Base-by-base conservation (phyloP, 176 grass and related monocot species). In the Carex scoparia region DNA sequence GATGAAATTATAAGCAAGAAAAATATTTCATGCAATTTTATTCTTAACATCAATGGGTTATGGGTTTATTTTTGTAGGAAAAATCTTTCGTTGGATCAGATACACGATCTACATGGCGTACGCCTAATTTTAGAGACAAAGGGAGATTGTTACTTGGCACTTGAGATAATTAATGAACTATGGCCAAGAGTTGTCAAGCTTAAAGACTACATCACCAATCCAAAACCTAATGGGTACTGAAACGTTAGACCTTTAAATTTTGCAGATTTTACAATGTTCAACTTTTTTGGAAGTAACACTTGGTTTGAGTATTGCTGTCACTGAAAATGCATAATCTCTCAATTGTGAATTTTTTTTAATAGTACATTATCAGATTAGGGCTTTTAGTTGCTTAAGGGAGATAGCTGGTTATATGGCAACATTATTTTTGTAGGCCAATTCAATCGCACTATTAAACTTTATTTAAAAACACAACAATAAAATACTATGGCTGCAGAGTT, bases 41-140 rank as follows among this genome's bases (percentile, higher is more conserved):
- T 40, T 70, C 35, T 77, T 30, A 77, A 77, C 73, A 33, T 49
- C 73, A 56, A 12, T 55, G 46, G 49, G 3, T 56, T 55, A 12
- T 55, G 23, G 49, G 3, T 56, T 55, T 31, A 32, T 54, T 19
- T 90, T 84, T 92, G 81, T 72, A 97, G 92, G 81, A 97, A 91
- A 80, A 94, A 89, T 51, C 85, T 92, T 61, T 68, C 48, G 19
- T 87, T 97, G 85, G 92, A 94, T 91, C 82, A 97, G 85, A 91
- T 97, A 69, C 88, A 97, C 80, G 94, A 97, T 81, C 89, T 92
- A 92, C 87, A 97, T 85, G 94, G 94, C 15, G 5, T 97, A 19
- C 90, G 94, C 79, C 80, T 97, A 65, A 87, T 94, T 88, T 76
- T 97, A 1, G 89, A 94, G 59, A 91, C 87, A 23, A 86, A 70